Evolutionary conservation across 257 asterid species (phyloP), one percentile per base, ranked within the genome.

Genomic region (Gynochthodes officinalis): DNA sequence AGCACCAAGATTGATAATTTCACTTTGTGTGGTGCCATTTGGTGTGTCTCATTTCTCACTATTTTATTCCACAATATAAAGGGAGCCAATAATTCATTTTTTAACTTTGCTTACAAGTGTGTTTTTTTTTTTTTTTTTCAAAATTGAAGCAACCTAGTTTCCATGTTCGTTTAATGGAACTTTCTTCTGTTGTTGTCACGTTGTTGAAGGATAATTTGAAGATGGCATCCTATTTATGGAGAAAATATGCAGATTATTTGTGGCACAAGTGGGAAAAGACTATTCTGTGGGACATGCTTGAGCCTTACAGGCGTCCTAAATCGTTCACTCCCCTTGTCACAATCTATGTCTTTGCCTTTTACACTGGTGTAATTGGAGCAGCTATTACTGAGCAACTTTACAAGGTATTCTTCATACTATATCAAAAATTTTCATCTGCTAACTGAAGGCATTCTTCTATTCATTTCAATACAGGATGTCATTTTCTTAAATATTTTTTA

Each of bases 221-320:
- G 72, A 87, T 86, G 95, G 72, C 90, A 15, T 87, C 89, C 78
- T 93, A 89, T 77, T 62, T 91, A 16, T 93, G 97, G 96, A 87
- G 96, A 84, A 93, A 91, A 81, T 93, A 91, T 69, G 92, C 94
- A 0, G 96, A 93, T 78, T 79, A 91, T 83, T 78, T 91, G 75
- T 79, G 84, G 74, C 79, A 84, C 33, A 93, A 86, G 75, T 88
- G 97, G 96, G 91, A 91, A 78, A 93, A 81, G 79, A 89, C 89
- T 13, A 78, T 91, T 73, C 86, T 93, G 0, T 93, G 98, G 98
- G 95, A 93, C 82, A 91, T 89, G 97, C 83, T 89, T 55, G 97
- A 91, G 70, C 96, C 91, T 4, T 93, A 88, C 78, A 86, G 86
- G 73, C 89, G 95, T 10, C 98, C 98, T 42, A 89, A 82, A 70